Evolutionary conservation across 2,329 filamentous ascomycete species (phyloP).

Genomic region (Apiospora pterosperma): DNA sequence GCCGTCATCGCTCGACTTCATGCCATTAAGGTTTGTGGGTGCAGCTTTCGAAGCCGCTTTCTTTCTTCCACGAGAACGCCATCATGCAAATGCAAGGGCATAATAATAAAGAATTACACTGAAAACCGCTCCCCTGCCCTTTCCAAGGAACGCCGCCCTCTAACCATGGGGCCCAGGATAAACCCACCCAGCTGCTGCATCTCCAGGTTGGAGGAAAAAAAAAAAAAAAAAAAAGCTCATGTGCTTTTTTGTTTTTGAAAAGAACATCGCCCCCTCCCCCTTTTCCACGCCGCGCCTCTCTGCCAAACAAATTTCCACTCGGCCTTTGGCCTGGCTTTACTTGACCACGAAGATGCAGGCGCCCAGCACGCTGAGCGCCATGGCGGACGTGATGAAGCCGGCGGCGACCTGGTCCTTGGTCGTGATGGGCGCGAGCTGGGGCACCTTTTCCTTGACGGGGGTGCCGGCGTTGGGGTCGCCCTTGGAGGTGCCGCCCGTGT

Average conservation of each 20-base stretch:
- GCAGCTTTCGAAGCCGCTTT: not conserved
- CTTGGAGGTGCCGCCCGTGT: constrained; percentile 56
- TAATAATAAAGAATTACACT: not conserved
- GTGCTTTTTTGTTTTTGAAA: not conserved
- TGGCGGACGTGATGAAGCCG: constrained; percentile 50
- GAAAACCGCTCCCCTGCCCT: not conserved
- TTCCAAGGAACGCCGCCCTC: not conserved
- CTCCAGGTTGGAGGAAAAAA: no score
- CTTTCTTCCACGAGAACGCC: not conserved
- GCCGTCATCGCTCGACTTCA: not conserved
- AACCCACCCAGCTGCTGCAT: not conserved
- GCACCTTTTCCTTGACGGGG: constrained; percentile 18
- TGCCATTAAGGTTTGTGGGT: not conserved
- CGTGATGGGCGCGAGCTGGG: constrained; percentile 37
- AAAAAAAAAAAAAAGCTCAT: not conserved
- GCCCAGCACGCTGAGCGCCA: constrained; percentile 45
- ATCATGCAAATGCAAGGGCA: not conserved
- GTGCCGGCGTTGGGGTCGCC: constrained; percentile 47
- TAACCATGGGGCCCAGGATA: not conserved
- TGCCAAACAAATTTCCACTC: no score
- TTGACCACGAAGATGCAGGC: constrained; percentile 48
- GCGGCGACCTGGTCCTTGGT: constrained; percentile 52
- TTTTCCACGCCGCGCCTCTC: no score
- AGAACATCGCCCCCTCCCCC: not conserved
- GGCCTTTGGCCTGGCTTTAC: not conserved